Percentiles rank a stretch among this genome's conserved stretches.
Conservation (phyloP, 805 yeast species). For the Zygotorulaspora sp. region DNA sequence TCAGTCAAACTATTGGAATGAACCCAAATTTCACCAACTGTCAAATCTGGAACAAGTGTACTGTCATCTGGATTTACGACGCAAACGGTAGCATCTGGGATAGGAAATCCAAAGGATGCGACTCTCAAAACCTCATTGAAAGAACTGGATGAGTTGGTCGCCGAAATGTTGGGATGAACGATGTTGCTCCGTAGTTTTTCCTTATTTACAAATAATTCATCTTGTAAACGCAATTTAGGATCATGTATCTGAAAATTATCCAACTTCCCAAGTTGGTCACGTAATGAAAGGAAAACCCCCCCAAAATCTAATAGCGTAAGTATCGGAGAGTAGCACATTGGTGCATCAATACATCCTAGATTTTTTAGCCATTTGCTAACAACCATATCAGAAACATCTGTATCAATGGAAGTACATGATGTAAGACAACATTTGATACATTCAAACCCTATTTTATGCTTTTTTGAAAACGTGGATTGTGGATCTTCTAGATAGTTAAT, state of each 20-base stretch:
- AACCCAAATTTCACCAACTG: conserved; percentile 97
- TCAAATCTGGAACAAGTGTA: conserved; percentile 63
- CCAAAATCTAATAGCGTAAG: conserved; percentile 89
- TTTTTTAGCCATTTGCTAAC: conserved; percentile 89
- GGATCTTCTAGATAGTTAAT: conserved; percentile 92
- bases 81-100: conserved; percentile 91
- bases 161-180: conserved; percentile 30
- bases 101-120: conserved; percentile 90
- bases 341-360: conserved; percentile 73
- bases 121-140: conserved; percentile 56
- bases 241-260: conserved; percentile 33
- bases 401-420: conserved; percentile 82
- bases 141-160: conserved; percentile 34
- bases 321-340: conserved; percentile 80
- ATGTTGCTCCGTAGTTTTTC: conserved; percentile 35
- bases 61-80: conserved; percentile 92
- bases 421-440: conserved; percentile 86
- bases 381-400: conserved; percentile 85
- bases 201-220: conserved; percentile 34
- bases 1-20: conserved; percentile 84
- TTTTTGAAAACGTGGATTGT: conserved; percentile 71
- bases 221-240: conserved; percentile 29
- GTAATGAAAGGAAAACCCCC: conserved; percentile 86
- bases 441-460: conserved; percentile 70
- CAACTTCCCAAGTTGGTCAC: conserved; percentile 67